Evolutionary conservation across 306 rosid species (phyloP), one percentile per base, ranked within the genome.

Genomic region (Cucurbita ficifolia): DNA sequence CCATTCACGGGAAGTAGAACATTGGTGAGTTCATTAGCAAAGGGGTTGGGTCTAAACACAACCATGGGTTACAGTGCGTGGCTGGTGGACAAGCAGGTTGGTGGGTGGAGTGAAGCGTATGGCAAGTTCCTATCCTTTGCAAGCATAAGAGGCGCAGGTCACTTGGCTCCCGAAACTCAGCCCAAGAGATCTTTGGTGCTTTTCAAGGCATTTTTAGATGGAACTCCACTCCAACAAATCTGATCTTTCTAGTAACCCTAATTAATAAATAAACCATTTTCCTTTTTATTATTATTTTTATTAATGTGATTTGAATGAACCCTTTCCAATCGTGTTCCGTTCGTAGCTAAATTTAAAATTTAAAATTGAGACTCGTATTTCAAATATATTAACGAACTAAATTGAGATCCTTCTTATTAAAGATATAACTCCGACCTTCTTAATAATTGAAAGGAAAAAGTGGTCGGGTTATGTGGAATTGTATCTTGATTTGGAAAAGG

Each of bases 21-120:
- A 18, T 80, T 90, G 83, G 90, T 90, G 76, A 90, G 81, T 57
- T 80, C 83, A 56, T 80, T 94, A 68, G 91, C 95, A 4, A 83
- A 75, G 77, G 72, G 85, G 78, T 82, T 88, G 75, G 80, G 80
- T 81, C 83, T 90, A 43, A 85, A 82, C 33, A 86, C 90, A 57
- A 85, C 90, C 10, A 85, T 87, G 18, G 85, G 96, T 58, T 90
- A 90, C 52, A 85, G 94, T 74, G 97, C 82, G 42, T 94, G 97
- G 98, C 87, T 94, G 76, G 92, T 74, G 68, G 89, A 93, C 54
- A 87, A 87, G 29, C 98, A 92, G 89, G 97, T 87, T 61, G 98
- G 98, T 73, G 98, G 98, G 0, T 94, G 98, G 98, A 94, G 95
- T 77, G 95, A 90, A 78, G 97, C 82, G 53, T 94, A 90, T 81